Conservation (phyloP, 2,329 filamentous ascomycete genomes). For the Claviceps quebecensis region DNA sequence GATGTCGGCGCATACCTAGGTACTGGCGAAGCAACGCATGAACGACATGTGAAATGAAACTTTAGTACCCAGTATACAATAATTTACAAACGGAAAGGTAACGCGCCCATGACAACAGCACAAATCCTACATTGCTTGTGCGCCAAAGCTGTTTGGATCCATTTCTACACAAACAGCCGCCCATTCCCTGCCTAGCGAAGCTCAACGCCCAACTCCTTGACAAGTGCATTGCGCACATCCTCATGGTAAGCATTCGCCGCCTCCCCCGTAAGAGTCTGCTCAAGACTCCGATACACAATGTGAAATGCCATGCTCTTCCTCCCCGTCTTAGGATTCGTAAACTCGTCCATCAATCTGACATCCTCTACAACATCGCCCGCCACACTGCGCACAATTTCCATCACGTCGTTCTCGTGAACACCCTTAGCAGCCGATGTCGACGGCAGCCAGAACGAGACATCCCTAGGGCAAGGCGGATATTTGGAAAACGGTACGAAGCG, state of each 20-base stretch:
- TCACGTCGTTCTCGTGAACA: conserved; percentile 88
- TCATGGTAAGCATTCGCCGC: conserved; percentile 69
- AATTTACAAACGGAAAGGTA: no score
- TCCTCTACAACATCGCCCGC: conserved; percentile 80
- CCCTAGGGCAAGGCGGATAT: conserved; percentile 77
- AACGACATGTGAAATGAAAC: no score
- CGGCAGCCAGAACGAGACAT: conserved; percentile 83
- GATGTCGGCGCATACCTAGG: no score
- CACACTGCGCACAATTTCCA: conserved; percentile 81
- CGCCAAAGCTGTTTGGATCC: not conserved
- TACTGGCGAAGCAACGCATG: no score
- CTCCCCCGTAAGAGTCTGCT: conserved; percentile 73
- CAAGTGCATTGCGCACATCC: conserved; percentile 48
- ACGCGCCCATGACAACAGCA: no score
- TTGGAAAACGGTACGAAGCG: conserved; percentile 83
- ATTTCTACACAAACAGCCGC: not conserved
- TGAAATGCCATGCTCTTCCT: conserved; percentile 80
- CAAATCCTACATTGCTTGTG: no score
- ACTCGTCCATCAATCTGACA: conserved; percentile 71
- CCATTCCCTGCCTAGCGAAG: conserved; percentile 14
- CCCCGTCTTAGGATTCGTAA: conserved; percentile 74
- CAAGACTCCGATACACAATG: conserved; percentile 84
- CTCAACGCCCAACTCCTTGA: conserved; percentile 63
- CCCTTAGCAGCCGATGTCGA: conserved; percentile 30
- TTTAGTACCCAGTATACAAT: no score